phyloP scores from a whole-genome alignment of 768 basidiomycete genomes.

The Lactarius quietus region DNA sequence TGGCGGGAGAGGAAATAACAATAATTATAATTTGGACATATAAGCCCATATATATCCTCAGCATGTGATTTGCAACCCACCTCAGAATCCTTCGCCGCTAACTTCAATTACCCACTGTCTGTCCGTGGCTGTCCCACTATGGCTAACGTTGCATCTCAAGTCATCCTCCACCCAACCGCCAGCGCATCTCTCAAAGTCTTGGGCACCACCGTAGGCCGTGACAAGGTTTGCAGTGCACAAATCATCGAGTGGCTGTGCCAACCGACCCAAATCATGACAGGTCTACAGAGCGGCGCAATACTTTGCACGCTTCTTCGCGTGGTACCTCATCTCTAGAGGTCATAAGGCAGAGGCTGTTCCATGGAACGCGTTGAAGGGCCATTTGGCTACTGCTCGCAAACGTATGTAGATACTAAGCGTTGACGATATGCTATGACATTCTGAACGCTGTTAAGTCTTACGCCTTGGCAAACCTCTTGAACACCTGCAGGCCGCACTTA shows the following conservation, averaged over 20 bases:
- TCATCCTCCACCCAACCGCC: conserved; percentile 82
- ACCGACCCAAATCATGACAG: conserved; percentile 37
- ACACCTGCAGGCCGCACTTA: conserved; percentile 86
- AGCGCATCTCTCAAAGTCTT: conserved; percentile 74
- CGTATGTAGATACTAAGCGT: conserved; percentile 42
- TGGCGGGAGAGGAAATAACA: conserved; percentile 18
- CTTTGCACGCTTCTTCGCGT: conserved; percentile 83
- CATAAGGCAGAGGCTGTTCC: conserved; percentile 65
- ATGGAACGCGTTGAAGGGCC: conserved; percentile 82
- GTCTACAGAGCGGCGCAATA: conserved; percentile 90
- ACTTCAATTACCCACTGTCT: background rate
- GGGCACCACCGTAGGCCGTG: conserved; percentile 80
- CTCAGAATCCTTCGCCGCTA: background rate
- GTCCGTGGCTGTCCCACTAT: conserved; percentile 25
- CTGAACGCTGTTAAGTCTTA: conserved; percentile 59
- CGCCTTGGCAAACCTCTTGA: conserved; percentile 92
- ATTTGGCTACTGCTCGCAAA: conserved; percentile 83
- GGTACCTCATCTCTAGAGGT: conserved; percentile 69
- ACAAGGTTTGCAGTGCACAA: conserved; percentile 60
- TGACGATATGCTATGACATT: background rate
- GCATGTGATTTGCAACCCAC: conserved; percentile 19
- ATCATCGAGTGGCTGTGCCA: background rate
- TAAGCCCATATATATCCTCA: background rate
- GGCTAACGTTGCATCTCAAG: conserved; percentile 57
- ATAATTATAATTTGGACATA: background rate